Conservation (phyloP, 2,329 filamentous ascomycete genomes). For the Hymenoscyphus infarciens region DNA sequence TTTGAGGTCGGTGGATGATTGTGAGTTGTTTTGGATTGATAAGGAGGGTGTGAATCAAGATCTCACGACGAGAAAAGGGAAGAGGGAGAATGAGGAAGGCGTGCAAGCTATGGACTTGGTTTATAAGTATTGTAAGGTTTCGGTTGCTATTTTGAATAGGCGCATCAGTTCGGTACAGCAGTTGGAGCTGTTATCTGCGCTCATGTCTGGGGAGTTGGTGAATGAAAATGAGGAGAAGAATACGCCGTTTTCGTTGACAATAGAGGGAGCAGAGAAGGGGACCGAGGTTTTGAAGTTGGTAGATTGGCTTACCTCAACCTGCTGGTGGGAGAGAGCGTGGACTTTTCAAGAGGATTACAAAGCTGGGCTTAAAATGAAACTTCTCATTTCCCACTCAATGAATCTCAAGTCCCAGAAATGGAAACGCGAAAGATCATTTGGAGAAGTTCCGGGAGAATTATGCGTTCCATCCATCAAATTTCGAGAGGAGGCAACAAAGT, state of each 20-base stretch:
- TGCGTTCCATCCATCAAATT: no score
- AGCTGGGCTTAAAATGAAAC: background rate
- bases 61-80: background rate
- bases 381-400: no score
- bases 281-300: background rate
- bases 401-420: no score
- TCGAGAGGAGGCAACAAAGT: no score
- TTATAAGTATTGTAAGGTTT: background rate
- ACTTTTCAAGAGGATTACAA: background rate
- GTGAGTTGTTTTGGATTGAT: no score
- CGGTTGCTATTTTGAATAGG: background rate
- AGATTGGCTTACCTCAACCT: background rate
- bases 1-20: no score
- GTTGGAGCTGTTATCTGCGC: background rate
- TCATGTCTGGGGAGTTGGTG: background rate
- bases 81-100: background rate
- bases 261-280: background rate
- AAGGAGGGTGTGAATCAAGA: no score
- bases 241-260: background rate
- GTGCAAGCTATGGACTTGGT: background rate
- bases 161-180: background rate
- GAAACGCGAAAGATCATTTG: no score
- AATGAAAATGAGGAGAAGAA: background rate
- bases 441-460: no score
- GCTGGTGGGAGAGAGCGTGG: background rate